These are phyloP conservation scores for Suaeda aralocaspica DNA, from an alignment of 148 eudicot species.

Conservation along the genomic window DNA sequence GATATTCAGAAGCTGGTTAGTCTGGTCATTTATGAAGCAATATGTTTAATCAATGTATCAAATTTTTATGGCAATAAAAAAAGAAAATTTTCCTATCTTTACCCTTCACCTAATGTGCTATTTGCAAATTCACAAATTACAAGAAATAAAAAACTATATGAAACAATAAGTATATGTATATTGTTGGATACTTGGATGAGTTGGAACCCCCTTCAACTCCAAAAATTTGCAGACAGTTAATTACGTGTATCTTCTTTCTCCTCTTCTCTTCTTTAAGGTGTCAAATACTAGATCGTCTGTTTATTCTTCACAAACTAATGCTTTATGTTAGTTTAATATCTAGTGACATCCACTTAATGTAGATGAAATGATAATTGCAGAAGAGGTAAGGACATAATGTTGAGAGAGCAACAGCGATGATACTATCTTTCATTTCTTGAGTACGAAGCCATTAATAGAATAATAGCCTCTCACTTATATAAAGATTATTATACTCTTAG, in stretches of 20 bases:
- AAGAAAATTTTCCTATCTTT: no score
- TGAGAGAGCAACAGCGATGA: no score
- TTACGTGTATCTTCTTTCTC: neutral
- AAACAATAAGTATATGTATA: no score
- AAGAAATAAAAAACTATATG: neutral
- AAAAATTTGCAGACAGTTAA: neutral
- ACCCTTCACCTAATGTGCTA: conserved; percentile 14
- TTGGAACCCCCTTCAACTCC: neutral
- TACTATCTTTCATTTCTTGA: no score
- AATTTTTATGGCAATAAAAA: no score
- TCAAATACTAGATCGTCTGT: neutral
- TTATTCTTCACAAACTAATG: neutral
- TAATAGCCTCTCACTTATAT: no score
- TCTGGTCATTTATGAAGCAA: conserved; percentile 20
- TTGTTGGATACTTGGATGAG: neutral
- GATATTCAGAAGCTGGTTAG: conserved; percentile 94
- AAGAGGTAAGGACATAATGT: no score
- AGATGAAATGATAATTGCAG: no score
- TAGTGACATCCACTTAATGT: neutral
- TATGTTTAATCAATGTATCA: neutral
- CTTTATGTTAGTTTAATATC: conserved; percentile 2
- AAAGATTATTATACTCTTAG: no score
- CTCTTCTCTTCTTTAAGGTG: neutral
- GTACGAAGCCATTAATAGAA: no score
- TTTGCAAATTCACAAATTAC: neutral